Evolutionary conservation across 139 green algal species (phyloP), one percentile per base, ranked within the genome.

Genomic region (Picochlorum sp.): DNA sequence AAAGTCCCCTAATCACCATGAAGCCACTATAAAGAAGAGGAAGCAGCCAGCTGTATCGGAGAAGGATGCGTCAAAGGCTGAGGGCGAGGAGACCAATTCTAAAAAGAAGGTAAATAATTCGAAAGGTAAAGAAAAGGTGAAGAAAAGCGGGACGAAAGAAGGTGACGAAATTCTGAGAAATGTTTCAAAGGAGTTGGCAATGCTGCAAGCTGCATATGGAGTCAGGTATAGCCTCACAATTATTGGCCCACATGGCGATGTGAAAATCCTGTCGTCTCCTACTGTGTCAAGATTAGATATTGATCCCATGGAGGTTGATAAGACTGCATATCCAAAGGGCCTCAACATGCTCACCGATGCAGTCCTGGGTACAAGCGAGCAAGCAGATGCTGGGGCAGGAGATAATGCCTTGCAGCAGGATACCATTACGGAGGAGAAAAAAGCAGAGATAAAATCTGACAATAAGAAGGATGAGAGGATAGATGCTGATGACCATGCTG

Each of bases 171-270:
- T 47, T 16, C 22, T 47, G 39, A 47, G 22, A n/a, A 47, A 47
- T 47, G 39, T 47, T n/a, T 47, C 39, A 47, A 47, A 47, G 24
- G 33, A 68, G 33, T 44, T 68, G 33, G 50, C 50, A 16, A 36
- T 52, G 33, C 33, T 68, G 28, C 59, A 36, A n/a, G 61, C 51
- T 22, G 31, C 56, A 50, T 68, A 50, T 31, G 61, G 50, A 28
- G 26, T 61, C 14, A 45, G 57, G 24, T 68, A 63, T 33, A 53
- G 50, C 2, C 61, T 68, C 10, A 68, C 61, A 6, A 26, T 68
- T 2, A 22, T 63, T 24, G 24, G 33, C 20, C 14, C 14, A 3
- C 28, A 53, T 7, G 41, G 50, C 0, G n/a, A 50, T 28, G 12
- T 68, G 61, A 37, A 68, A 37, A 50, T 68, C 20, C 3, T 63